Base-by-base conservation (phyloP, 768 basidiomycete genomes). In the Lactifluus volemus region DNA sequence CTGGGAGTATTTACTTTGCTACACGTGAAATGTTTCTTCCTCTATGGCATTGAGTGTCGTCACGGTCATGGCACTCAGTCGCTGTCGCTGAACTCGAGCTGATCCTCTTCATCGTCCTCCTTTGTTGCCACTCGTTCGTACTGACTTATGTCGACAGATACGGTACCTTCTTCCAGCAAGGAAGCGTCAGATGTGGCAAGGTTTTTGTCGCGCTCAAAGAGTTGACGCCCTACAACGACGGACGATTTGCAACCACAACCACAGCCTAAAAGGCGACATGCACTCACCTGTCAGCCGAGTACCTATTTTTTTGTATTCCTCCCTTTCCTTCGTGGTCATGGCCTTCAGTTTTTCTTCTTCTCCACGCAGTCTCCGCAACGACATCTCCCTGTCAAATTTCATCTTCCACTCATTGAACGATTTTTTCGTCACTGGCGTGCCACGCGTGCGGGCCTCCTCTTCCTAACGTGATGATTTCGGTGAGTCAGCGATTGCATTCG, bases 111-210 rank as follows among this genome's bases (percentile, higher is more conserved):
- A 53, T 86, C 84, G 36, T 91, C 87, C 21, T 77, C 86, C 70
- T 74, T 73, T 19, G 53, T 74, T 68, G 45, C 72, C 58, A 78
- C 80, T 63, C 94, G 80, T 58, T 93, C 88, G 68, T 95, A 99
- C 71, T 94, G 88, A 65, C 85, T 89, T 68, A 91, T 73, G 71
- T 98, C 95, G 53, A 98, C 91, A 21, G 89, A 90, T 56, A 88
- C 84, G 0, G 84, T 81, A 29, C 84, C 94, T 70, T 94, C 96
- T 71, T 98, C 95, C 69, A 87, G 73, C 41, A 94, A 77, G 14
- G 73, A 79, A 64, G 90, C 89, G 57, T 98, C 96, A 50, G 90
- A 86, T 9, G 75, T 74, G 4, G 76, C 82, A 38, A 94, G 77
- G 66, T 82, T 82, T 59, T 76, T 82, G 70, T 92, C 85, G 42